Evolutionary conservation across 2,329 filamentous ascomycete genomes (phyloP), one percentile per base, ranked within the genome.

Genomic region (Davidsoniella australis): DNA sequence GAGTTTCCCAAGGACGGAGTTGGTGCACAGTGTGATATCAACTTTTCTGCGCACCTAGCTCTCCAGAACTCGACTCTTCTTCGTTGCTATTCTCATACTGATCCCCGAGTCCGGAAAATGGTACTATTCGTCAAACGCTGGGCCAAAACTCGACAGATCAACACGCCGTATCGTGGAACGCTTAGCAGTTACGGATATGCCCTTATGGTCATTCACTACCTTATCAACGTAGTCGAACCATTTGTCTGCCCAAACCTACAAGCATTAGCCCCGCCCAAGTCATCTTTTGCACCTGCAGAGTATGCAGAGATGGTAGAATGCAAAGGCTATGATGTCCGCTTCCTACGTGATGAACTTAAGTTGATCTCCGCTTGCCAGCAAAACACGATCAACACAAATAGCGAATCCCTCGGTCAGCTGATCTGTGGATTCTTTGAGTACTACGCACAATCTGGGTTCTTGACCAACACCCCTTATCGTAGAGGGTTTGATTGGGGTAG

Each of bases 181-280:
- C 68, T 95, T 16, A 88, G 83, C 47, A 89, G 84, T 56, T 94
- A 94, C 58, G 87, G 88, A 45, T 95, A 89, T 63, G 85, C 91
- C 4, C 67, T 94, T 38, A 94, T 95, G 87, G 79, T 93, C 4
- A 68, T 94, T 14, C 88, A 95, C 63, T 94, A 89, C 59, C 73
- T 94, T 24, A 78, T 91, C 58, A 94, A 94, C 57, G 63, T 94
- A 47, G 82, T 75, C 1, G 69, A 76, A 44, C 87, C 88, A 0
- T 85, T 86, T 48, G 82, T 95, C 16, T 78, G 85, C 51, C 85
- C 84, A 0, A 94, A 95, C 58, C 70, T 95, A 2, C 86, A 93
- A 59, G 64, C 70, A 49, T 67, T 72, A 56, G 71, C 64, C 36
- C 69, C 65, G 8, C 65, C 62, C 7, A 66, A 66, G 9, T 64